Conservation (phyloP, 352 stramenopile genomes). For the Phytophthora cryptogea region DNA sequence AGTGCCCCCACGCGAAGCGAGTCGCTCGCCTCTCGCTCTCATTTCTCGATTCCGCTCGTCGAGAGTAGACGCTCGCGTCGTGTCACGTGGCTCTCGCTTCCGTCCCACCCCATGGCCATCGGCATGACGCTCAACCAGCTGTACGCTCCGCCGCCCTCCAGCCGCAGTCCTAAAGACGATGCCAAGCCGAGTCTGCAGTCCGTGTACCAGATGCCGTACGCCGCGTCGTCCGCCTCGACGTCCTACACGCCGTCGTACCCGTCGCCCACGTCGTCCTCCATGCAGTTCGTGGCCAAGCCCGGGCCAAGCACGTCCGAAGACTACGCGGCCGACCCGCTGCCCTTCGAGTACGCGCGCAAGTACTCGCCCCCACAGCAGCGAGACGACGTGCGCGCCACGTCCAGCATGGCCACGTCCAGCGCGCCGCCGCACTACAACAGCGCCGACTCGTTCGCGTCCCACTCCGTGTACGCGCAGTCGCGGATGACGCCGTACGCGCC, state of each 20-base stretch:
- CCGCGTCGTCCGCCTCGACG: neutral
- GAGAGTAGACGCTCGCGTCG: conserved; percentile 12
- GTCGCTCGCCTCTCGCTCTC: neutral
- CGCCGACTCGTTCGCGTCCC: conserved; percentile 38
- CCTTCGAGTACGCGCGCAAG: conserved; percentile 77
- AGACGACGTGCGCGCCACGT: conserved; percentile 19
- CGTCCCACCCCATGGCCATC: conserved; percentile 45
- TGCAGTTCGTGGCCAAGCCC: conserved; percentile 32
- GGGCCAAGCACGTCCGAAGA: conserved; percentile 48
- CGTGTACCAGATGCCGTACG: conserved; percentile 40
- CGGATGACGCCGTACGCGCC: conserved; percentile 27
- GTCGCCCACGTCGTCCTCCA: conserved; percentile 10
- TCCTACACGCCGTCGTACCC: conserved; percentile 26
- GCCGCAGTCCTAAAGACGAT: conserved; percentile 33
- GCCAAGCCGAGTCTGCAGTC: conserved; percentile 14
- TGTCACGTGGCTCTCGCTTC: conserved; percentile 22
- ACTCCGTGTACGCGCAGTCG: conserved; percentile 30
- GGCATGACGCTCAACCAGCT: conserved; percentile 81
- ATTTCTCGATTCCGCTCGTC: conserved; percentile 15
- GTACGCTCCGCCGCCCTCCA: conserved; percentile 49
- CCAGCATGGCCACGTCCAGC: conserved; percentile 18
- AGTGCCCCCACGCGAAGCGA: neutral
- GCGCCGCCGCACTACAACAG: conserved; percentile 23
- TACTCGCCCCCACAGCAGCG: conserved; percentile 31
- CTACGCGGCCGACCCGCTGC: conserved; percentile 78